Conservation (phyloP, 2,329 filamentous ascomycete genomes). For the Rutstroemia sp. region DNA sequence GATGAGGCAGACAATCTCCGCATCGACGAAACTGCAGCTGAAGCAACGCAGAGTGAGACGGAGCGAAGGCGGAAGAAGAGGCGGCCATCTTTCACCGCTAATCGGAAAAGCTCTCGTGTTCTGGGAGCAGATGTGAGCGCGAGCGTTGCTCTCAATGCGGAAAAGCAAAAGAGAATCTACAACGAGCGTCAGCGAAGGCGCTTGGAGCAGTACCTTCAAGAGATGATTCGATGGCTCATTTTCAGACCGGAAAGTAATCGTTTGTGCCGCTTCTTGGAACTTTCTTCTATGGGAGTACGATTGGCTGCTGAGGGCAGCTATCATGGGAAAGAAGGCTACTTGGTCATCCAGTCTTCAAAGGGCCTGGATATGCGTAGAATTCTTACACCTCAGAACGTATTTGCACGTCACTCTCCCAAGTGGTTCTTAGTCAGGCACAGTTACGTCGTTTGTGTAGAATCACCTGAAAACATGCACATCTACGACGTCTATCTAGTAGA, state of each 20-base stretch:
- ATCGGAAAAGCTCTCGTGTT: conserved; percentile 45
- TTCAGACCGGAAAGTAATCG: conserved; percentile 94
- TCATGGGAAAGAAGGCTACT: conserved; percentile 92
- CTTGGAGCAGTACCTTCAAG: conserved; percentile 82
- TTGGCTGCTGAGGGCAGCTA: conserved; percentile 94
- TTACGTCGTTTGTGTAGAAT: conserved; percentile 97
- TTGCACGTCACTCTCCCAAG: conserved; percentile 78
- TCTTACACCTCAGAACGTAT: conserved; percentile 69
- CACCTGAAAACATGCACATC: conserved; percentile 96
- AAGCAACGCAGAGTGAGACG: conserved; percentile 62
- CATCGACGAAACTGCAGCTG: conserved; percentile 42
- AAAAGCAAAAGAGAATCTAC: conserved; percentile 40
- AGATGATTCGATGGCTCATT: conserved; percentile 94
- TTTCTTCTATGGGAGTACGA: conserved; percentile 88
- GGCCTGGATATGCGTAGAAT: conserved; percentile 80
- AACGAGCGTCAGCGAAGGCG: conserved; percentile 77
- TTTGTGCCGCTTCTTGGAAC: conserved; percentile 88
- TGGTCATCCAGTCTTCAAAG: conserved; percentile 87
- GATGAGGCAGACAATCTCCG: conserved; percentile 36
- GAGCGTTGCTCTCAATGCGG: conserved; percentile 39
- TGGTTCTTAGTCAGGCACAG: conserved; percentile 98
- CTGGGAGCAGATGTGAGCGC: conserved; percentile 13
- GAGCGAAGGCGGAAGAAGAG: conserved; percentile 48
- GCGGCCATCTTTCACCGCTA: conserved; percentile 39
- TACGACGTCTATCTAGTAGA: conserved; percentile 99